Base-by-base conservation (phyloP, 306 rosid species). In the Aeschynomene evenia region DNA sequence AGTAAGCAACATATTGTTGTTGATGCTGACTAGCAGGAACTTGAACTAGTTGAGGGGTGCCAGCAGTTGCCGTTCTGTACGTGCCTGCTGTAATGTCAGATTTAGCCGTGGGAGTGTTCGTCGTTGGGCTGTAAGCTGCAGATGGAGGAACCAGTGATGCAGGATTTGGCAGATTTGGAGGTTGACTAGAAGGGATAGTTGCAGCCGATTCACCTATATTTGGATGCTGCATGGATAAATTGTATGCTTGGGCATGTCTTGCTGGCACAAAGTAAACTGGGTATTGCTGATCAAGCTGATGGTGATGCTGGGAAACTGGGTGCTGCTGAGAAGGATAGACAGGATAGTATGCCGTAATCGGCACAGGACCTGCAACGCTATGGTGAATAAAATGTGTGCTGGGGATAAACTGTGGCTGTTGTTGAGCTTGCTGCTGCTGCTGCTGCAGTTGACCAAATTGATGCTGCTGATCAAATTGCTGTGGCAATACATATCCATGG, bases 281-380 rank as follows among this genome's bases (percentile, higher is more conserved):
- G 67, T 87, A 87, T 72, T 83, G 96, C 85, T 87, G 95, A 68
- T 88, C 90, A 56, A 75, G 73, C 82, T 80, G 95, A 70, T 74
- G 84, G 33, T 73, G 85, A 71, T 81, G 94, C 58, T 68, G 85
- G 6, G 74, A 74, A 34, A 69, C 87, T 29, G 75, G 83, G 19
- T 79, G 89, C 37, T 77, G 93, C 79, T 85, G 91, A 37, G 91
- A 61, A 51, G 87, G 84, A 80, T 89, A 88, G 37, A 85, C 86
- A 51, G 91, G 89, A 78, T 73, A 90, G 49, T 83, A 90, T 16
- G 89, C 80, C 1, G 88, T 79, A 7, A 87, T 58, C 2, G 79
- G 85, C 62, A 87, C 74, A 6, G 85, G 63, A 21, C 92, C 96
- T 18, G 86, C 13, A 23, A 84, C 83, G 21, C 78, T 73, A 5